Conservation (phyloP, 1,284 basidiomycete genomes). For the Ustilago shanxiensis region DNA sequence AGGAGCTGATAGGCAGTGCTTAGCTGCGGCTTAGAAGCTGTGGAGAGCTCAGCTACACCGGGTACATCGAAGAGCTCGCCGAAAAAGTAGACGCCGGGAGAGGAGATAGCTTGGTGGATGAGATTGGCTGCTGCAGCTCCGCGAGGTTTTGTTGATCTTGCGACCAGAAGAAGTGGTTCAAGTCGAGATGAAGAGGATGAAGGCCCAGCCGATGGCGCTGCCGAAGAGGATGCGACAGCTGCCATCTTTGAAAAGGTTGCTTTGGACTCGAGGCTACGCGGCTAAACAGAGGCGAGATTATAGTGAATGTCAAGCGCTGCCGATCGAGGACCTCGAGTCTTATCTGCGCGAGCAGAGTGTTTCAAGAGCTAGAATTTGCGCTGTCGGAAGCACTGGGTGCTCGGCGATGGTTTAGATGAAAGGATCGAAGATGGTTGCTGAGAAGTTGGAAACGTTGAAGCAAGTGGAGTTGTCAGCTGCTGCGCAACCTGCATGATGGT, state of each 20-base stretch:
- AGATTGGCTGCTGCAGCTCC: conserved; percentile 92
- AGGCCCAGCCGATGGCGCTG: conserved; percentile 6
- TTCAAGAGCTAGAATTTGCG: neutral
- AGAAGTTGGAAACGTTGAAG: neutral
- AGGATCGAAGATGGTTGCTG: neutral
- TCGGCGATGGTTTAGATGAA: neutral
- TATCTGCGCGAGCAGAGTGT: neutral
- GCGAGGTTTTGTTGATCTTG: conserved; percentile 80
- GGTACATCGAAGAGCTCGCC: conserved; percentile 84
- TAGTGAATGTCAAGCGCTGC: neutral
- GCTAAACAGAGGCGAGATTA: neutral
- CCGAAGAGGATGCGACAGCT: conserved; percentile 23
- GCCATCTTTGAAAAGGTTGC: conserved; percentile 19
- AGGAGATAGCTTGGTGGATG: conserved; percentile 84
- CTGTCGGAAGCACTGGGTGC: neutral
- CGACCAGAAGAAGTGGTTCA: conserved; percentile 86
- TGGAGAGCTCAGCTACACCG: conserved; percentile 78
- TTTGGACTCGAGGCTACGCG: neutral
- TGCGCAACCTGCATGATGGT: conserved; percentile 12
- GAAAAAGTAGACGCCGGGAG: conserved; percentile 90
- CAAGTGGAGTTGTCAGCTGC: conserved; percentile 19
- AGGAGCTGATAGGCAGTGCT: conserved; percentile 73
- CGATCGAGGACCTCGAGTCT: neutral
- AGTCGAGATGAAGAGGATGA: conserved; percentile 70
- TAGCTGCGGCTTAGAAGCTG: conserved; percentile 50